Conservation (phyloP, 1,284 basidiomycete genomes). For the Rhodotorula sp. region DNA sequence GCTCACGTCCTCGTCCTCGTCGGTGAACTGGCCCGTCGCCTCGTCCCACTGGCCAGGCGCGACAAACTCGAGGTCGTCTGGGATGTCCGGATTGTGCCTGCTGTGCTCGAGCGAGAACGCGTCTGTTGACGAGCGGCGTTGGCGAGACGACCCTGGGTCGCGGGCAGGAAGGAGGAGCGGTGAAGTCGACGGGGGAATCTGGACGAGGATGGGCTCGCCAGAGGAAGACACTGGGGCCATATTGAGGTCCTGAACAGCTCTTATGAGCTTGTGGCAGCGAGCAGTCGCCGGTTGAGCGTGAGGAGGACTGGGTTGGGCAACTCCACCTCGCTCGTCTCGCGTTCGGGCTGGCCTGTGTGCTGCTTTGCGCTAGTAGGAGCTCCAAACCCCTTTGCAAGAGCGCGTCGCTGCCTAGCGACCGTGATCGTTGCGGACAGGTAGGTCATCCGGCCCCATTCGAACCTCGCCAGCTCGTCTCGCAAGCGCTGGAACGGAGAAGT, state of each 20-base stretch:
- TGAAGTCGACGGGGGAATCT: slow-evolving; percentile 28
- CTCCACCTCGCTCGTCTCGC: neutral
- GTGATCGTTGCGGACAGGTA: too few species aligned
- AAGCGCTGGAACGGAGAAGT: too few species aligned
- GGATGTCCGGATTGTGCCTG: slow-evolving; percentile 28
- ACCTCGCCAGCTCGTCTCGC: too few species aligned
- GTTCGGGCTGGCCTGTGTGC: neutral
- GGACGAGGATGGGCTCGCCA: slow-evolving; percentile 14
- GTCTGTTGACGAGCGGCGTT: slow-evolving; percentile 3
- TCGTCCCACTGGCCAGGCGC: slow-evolving; percentile 30
- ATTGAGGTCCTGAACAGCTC: neutral
- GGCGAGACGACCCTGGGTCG: neutral
- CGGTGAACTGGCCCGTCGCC: too few species aligned
- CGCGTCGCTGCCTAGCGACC: too few species aligned
- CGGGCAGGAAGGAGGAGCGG: slow-evolving; percentile 15
- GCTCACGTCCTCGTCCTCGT: neutral
- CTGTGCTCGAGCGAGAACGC: slow-evolving; percentile 13
- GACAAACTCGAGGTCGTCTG: slow-evolving; percentile 33
- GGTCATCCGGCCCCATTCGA: too few species aligned
- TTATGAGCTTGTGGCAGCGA: neutral
- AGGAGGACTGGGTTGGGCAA: neutral
- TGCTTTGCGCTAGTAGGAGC: too few species aligned
- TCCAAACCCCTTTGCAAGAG: too few species aligned
- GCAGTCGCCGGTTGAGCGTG: neutral
- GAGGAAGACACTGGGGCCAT: neutral